A percentile compares a stretch with the other conserved stretches of the same genome.
phyloP scores from a whole-genome alignment of 495 filamentous ascomycete species.

The Opeltia flavorubescens region DNA sequence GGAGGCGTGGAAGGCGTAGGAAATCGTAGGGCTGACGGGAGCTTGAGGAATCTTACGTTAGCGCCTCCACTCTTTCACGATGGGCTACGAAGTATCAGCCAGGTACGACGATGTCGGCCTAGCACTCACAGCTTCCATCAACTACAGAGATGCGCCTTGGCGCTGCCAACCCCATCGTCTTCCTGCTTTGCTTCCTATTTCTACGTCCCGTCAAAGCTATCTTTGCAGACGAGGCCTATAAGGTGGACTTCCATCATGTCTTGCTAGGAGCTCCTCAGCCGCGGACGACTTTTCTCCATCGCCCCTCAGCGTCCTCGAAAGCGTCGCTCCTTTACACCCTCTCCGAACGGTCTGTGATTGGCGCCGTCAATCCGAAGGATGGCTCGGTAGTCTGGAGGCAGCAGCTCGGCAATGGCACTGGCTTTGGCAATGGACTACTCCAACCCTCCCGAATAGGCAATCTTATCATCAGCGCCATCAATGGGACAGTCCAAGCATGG shows the following conservation, averaged over 20 bases:
- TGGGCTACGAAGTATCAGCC: too few relatives aligned
- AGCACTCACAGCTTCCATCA: slow-evolving; percentile 2
- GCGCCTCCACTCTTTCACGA: too few relatives aligned
- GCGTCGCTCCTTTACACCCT: slow-evolving; percentile 87
- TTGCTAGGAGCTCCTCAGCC: slow-evolving; percentile 70
- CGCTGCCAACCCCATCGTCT: slow-evolving; percentile 3
- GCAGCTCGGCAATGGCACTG: slow-evolving; percentile 31
- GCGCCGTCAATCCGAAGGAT: slow-evolving; percentile 78
- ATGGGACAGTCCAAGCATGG: slow-evolving; percentile 61
- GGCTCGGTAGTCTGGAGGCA: slow-evolving; percentile 82
- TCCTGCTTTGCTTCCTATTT: slow-evolving; percentile 8
- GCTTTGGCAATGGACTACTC: slow-evolving; percentile 37
- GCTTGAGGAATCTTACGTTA: too few relatives aligned
- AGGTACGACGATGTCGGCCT: too few relatives aligned
- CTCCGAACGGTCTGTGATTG: slow-evolving; percentile 64
- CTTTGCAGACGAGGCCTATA: slow-evolving; percentile 79
- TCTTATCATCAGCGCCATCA: slow-evolving; percentile 57
- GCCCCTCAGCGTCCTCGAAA: slow-evolving; percentile 61
- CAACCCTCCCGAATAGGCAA: slow-evolving; percentile 59
- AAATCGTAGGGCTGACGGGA: too few relatives aligned
- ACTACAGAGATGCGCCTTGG: slow-evolving; percentile 13
- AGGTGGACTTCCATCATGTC: slow-evolving; percentile 84
- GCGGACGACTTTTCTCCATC: slow-evolving; percentile 88
- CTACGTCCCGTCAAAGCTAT: slow-evolving; percentile 45
- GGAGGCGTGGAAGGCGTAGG: too few relatives aligned